Evolutionary conservation across 177 flowering plant species (phyloP).

Genomic region (Vitis hybrid): DNA sequence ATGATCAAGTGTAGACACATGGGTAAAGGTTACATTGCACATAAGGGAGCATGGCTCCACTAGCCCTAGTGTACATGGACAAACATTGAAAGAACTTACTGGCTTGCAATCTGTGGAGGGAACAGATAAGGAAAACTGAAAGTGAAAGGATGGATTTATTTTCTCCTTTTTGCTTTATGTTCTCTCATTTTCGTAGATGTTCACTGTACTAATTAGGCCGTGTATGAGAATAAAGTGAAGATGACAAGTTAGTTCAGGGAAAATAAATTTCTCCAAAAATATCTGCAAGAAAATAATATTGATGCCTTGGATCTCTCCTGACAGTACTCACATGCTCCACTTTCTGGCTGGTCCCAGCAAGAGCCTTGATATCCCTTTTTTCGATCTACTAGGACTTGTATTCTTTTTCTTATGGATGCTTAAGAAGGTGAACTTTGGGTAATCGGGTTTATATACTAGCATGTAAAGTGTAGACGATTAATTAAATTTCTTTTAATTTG

Average conservation of each 20-base stretch:
- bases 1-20: not conserved
- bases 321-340: slow-evolving; percentile 19
- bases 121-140: not conserved
- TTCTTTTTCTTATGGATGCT: not conserved
- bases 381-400: not conserved
- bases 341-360: slow-evolving; percentile 17
- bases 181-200: not conserved
- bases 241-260: not conserved
- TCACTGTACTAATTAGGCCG: not conserved
- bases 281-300: not conserved
- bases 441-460: no score
- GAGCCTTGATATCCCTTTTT: not conserved
- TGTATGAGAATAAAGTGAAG: not conserved
- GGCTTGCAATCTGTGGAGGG: not conserved
- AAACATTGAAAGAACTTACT: not conserved
- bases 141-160: not conserved
- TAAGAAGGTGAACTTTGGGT: slow-evolving; percentile 3
- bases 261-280: not conserved
- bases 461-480: no score
- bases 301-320: slow-evolving; percentile 14
- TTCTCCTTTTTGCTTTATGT: not conserved
- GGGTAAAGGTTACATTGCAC: not conserved
- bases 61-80: not conserved
- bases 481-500: no score
- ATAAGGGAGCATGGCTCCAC: not conserved